Evolutionary conservation across 2,329 filamentous ascomycete species (phyloP).

Genomic region (Cucurbitaria berberidis): DNA sequence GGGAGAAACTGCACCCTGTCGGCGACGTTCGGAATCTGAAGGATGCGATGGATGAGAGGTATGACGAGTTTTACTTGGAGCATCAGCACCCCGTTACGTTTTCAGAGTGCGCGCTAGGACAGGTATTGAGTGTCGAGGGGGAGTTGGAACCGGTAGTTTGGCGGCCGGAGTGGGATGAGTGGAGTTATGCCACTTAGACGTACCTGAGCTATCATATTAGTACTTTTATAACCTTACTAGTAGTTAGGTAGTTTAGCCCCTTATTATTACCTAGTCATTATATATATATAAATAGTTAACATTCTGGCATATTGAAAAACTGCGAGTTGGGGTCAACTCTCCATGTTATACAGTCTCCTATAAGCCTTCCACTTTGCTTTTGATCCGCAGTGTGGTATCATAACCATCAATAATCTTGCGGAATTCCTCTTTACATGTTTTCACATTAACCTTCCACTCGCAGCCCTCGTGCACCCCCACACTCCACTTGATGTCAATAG

Average conservation of each 20-base stretch:
- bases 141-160: slow-evolving; percentile 24
- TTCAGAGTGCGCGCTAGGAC: slow-evolving; percentile 62
- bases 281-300: too few species aligned
- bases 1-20: slow-evolving; percentile 62
- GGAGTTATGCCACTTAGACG: slow-evolving; percentile 17
- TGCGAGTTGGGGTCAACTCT: slow-evolving; percentile 7
- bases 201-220: background rate
- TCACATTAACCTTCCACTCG: slow-evolving; percentile 5
- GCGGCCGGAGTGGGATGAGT: slow-evolving; percentile 25
- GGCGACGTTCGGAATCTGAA: slow-evolving; percentile 59
- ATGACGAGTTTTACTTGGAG: slow-evolving; percentile 61
- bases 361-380: slow-evolving; percentile 9
- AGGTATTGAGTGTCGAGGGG: slow-evolving; percentile 63
- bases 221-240: too few species aligned
- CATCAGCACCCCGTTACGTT: slow-evolving; percentile 61
- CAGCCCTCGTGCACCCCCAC: slow-evolving; percentile 2
- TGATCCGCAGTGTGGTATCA: slow-evolving; percentile 1
- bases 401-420: slow-evolving; percentile 11
- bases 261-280: too few species aligned
- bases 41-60: slow-evolving; percentile 58
- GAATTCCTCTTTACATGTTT: slow-evolving; percentile 4
- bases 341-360: slow-evolving; percentile 9
- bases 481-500: background rate
- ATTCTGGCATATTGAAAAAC: too few species aligned
- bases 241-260: too few species aligned